Percentiles rank a stretch among this genome's conserved stretches.
Evolutionary conservation across 768 basidiomycete genomes (phyloP).

Genomic region (Panaeolus papilionaceus): DNA sequence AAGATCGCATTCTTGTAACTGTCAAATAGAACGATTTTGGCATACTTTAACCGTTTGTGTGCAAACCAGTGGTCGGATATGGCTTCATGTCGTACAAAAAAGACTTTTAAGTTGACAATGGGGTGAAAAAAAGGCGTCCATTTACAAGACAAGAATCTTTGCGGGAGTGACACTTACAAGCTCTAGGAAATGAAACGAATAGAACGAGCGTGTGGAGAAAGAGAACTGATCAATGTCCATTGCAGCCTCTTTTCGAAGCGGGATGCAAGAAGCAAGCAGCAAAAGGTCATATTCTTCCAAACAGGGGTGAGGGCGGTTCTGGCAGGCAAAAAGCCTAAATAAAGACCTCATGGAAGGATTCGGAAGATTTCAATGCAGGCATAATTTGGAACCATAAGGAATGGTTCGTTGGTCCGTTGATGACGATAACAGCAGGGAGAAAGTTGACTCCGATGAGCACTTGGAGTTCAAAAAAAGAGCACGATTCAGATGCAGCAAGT

Average conservation of each 20-base stretch:
- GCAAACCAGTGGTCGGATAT: slow-evolving; percentile 2
- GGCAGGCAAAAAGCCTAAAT: slow-evolving; percentile 21
- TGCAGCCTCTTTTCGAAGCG: slow-evolving; percentile 28
- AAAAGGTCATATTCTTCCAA: slow-evolving; percentile 24
- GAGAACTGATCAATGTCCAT: slow-evolving; percentile 23
- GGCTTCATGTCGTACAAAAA: slow-evolving; percentile 15
- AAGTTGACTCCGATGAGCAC: background rate
- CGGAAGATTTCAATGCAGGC: background rate
- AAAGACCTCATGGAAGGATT: background rate
- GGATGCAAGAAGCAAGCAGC: slow-evolving; percentile 25
- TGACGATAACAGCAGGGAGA: background rate
- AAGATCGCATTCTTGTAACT: slow-evolving; percentile 9
- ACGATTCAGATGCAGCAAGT: background rate
- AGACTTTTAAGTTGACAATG: slow-evolving; percentile 13
- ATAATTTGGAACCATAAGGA: background rate
- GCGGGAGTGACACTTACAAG: slow-evolving; percentile 30
- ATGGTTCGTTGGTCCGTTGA: slow-evolving; percentile 8
- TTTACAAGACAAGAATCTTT: slow-evolving; percentile 18
- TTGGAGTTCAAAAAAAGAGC: background rate
- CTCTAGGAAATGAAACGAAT: slow-evolving; percentile 22
- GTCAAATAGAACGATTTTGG: background rate
- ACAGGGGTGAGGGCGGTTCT: slow-evolving; percentile 23
- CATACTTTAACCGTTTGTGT: background rate
- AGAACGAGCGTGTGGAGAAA: slow-evolving; percentile 25
- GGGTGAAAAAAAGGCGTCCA: slow-evolving; percentile 14